Percentiles rank a stretch among this genome's conserved stretches.
These are phyloP conservation scores for Phaffia australis DNA, from an alignment of 768 basidiomycete species.

Conservation along the genomic window DNA sequence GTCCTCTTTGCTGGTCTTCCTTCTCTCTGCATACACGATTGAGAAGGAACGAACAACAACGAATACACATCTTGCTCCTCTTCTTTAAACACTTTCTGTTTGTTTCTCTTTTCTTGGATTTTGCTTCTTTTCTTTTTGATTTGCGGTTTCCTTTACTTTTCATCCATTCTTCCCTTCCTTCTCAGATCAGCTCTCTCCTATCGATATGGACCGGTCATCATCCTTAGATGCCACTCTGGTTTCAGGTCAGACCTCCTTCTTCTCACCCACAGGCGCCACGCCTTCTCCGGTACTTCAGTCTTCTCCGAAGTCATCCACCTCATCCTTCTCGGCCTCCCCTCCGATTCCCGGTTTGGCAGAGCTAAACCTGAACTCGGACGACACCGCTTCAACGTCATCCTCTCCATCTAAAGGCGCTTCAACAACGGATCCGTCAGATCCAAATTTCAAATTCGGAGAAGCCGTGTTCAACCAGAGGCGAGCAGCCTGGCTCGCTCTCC, in stretches of 20 bases:
- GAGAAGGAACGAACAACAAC: neutral
- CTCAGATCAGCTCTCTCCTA: neutral
- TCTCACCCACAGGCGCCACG: neutral
- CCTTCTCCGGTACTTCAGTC: neutral
- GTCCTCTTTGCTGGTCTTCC: neutral
- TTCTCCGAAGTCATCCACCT: neutral
- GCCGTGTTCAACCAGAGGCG: neutral
- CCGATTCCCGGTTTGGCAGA: constrained; percentile 9
- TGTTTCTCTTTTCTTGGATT: neutral
- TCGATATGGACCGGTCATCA: neutral
- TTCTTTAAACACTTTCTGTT: neutral
- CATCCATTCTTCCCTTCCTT: neutral
- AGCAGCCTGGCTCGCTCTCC: neutral
- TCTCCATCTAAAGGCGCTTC: neutral
- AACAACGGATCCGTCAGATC: neutral
- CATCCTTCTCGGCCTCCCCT: constrained; percentile 5
- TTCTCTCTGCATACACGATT: neutral
- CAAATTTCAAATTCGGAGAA: constrained; percentile 11
- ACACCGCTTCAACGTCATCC: neutral
- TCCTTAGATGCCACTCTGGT: neutral
- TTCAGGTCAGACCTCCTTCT: neutral
- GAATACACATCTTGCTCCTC: neutral
- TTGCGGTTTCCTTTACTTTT: neutral
- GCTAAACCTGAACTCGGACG: neutral
- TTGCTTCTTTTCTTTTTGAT: neutral